Conservation (phyloP, 2,329 filamentous ascomycete genomes). For the Fusarium clavum region DNA sequence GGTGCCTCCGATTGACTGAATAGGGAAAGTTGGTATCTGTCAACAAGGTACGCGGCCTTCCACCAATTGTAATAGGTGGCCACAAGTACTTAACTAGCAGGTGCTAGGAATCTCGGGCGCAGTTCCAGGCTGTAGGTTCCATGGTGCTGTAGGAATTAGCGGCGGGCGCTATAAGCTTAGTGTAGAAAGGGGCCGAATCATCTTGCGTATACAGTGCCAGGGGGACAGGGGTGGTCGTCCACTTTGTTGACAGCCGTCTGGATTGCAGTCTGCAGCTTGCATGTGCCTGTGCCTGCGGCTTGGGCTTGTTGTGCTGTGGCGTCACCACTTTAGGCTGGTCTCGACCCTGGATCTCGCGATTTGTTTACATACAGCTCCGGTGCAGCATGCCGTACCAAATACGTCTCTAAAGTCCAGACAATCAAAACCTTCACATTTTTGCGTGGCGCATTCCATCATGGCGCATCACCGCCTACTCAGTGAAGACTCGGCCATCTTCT, state of each 20-base stretch:
- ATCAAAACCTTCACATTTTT: neutral
- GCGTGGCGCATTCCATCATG: constrained; percentile 18
- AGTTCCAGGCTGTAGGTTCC: constrained; percentile 8
- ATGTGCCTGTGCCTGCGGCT: neutral
- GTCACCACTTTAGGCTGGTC: constrained; percentile 16
- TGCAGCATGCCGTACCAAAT: neutral
- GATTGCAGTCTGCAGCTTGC: neutral
- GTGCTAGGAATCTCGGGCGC: neutral
- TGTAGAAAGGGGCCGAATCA: constrained; percentile 12
- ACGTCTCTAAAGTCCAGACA: neutral
- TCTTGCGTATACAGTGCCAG: constrained; percentile 1
- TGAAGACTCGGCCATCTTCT: constrained; percentile 68
- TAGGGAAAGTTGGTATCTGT: constrained; percentile 35
- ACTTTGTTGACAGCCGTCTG: neutral
- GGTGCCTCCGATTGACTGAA: constrained; percentile 18
- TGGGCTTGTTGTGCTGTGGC: constrained; percentile 19
- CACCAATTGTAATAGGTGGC: constrained; percentile 3
- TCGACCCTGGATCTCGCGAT: neutral
- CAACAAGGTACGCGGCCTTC: constrained; percentile 25
- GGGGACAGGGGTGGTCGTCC: neutral
- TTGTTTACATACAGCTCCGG: constrained; percentile 3
- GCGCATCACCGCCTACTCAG: constrained; percentile 43
- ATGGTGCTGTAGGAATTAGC: constrained; percentile 24
- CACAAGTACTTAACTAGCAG: constrained; percentile 35
- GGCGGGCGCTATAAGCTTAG: constrained; percentile 41